phyloP scores from a whole-genome alignment of 345 rosid species.

The Microthlaspi erraticum region DNA sequence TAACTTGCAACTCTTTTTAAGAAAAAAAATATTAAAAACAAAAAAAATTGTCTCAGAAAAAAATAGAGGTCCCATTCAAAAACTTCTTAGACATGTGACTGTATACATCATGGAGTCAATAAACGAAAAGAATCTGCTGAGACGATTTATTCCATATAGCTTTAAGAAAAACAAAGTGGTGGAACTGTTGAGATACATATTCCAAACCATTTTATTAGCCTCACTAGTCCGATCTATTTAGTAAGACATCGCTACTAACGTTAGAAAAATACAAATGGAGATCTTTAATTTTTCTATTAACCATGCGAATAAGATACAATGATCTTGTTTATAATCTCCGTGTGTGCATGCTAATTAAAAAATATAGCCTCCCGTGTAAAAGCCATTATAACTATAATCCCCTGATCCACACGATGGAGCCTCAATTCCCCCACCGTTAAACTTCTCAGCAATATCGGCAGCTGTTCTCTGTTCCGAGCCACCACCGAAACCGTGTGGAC shows the following conservation, averaged over 20 bases:
- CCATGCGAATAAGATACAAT: slow-evolving; percentile 10
- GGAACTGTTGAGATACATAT: slow-evolving; percentile 7
- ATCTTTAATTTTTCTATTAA: slow-evolving; percentile 10
- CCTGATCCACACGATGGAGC: slow-evolving; percentile 33
- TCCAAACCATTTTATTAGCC: slow-evolving; percentile 28
- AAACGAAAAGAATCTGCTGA: background rate
- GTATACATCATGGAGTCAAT: background rate
- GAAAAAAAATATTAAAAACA: too few species aligned
- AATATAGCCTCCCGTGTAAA: slow-evolving; percentile 49
- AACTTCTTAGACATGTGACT: too few species aligned
- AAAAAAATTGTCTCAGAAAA: too few species aligned
- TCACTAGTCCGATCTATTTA: slow-evolving; percentile 13
- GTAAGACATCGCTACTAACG: slow-evolving; percentile 4
- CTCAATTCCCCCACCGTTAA: slow-evolving; percentile 20
- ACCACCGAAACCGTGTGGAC: slow-evolving; percentile 29
- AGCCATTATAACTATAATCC: slow-evolving; percentile 38
- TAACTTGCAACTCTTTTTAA: too few species aligned
- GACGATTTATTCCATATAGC: background rate
- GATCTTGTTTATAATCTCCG: slow-evolving; percentile 8
- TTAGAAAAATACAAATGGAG: slow-evolving; percentile 27
- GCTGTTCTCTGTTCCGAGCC: slow-evolving; percentile 6
- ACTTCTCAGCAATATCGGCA: slow-evolving; percentile 38
- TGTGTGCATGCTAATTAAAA: slow-evolving; percentile 30
- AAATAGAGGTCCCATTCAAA: too few species aligned
- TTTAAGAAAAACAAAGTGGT: background rate